phyloP scores from a whole-genome alignment of 495 filamentous ascomycete species.

The Lophium mytilinum region DNA sequence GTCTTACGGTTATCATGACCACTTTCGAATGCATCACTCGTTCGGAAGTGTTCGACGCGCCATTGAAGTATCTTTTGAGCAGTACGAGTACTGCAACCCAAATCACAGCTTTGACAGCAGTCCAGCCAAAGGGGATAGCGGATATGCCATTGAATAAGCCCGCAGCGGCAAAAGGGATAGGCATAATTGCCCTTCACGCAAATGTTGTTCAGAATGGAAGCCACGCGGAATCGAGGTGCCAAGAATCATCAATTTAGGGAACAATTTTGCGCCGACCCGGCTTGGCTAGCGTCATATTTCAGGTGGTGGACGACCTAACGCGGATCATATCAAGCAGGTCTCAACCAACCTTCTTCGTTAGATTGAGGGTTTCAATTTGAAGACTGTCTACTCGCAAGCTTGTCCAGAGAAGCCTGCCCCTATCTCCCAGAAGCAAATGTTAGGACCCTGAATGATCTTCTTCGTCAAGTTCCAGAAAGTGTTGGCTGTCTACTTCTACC shows the following conservation, averaged over 20 bases:
- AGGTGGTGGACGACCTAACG: neutral
- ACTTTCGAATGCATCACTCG: slow-evolving; percentile 87
- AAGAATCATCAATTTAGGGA: neutral
- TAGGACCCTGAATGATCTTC: too few relatives aligned
- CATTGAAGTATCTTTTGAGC: slow-evolving; percentile 71
- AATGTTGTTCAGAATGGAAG: neutral
- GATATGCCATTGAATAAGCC: slow-evolving; percentile 54
- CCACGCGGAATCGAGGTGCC: neutral
- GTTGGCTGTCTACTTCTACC: too few relatives aligned
- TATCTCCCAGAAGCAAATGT: too few relatives aligned
- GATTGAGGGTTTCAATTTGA: too few relatives aligned
- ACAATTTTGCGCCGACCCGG: neutral
- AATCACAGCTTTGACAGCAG: slow-evolving; percentile 50
- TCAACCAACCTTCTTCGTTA: too few relatives aligned
- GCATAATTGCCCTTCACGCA: slow-evolving; percentile 48
- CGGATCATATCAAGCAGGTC: too few relatives aligned
- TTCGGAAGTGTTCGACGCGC: slow-evolving; percentile 67
- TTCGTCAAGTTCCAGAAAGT: too few relatives aligned
- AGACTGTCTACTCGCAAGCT: too few relatives aligned
- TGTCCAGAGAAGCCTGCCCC: too few relatives aligned
- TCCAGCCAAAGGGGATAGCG: slow-evolving; percentile 57
- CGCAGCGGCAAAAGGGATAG: slow-evolving; percentile 62
- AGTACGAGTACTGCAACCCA: slow-evolving; percentile 53
- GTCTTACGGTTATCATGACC: slow-evolving; percentile 73
- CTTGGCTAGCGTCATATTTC: neutral